Evolutionary conservation across 169 alveolate species (phyloP).

Genomic region (Toxoplasma gondii): DNA sequence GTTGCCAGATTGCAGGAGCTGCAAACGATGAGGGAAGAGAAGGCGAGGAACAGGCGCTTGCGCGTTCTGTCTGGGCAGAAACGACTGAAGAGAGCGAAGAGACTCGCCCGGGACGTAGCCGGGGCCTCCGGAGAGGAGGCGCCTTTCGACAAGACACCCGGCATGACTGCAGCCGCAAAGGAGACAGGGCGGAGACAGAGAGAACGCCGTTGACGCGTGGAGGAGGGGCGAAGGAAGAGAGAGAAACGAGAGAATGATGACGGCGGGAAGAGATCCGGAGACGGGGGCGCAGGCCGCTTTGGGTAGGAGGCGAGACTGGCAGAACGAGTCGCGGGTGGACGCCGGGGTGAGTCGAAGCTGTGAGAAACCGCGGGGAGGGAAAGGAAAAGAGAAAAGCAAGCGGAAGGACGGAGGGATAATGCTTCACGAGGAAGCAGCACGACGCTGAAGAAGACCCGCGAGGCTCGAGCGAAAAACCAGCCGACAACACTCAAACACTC

Average conservation of each 20-base stretch:
- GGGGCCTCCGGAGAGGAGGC: background rate
- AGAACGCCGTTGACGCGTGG: background rate
- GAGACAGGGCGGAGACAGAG: background rate
- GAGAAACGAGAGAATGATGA: too few species aligned
- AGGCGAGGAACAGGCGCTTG: conserved; percentile 4
- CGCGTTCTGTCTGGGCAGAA: conserved; percentile 17
- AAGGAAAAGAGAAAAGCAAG: background rate
- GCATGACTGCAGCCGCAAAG: background rate
- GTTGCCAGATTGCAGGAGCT: conserved; percentile 53
- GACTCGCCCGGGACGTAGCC: background rate
- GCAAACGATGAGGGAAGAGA: conserved; percentile 28
- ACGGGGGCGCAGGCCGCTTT: too few species aligned
- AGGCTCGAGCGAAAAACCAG: too few species aligned
- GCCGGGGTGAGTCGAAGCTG: too few species aligned
- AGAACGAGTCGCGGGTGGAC: too few species aligned
- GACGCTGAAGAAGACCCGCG: too few species aligned
- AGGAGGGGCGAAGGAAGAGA: background rate
- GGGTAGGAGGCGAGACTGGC: too few species aligned
- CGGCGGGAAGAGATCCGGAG: too few species aligned
- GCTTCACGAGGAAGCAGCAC: too few species aligned
- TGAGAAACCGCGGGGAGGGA: background rate
- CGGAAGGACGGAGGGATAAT: too few species aligned
- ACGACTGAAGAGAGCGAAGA: background rate
- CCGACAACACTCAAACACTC: too few species aligned
- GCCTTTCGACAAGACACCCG: background rate